Conservation (phyloP, 805 yeast species). For the Candida sanyiensis region DNA sequence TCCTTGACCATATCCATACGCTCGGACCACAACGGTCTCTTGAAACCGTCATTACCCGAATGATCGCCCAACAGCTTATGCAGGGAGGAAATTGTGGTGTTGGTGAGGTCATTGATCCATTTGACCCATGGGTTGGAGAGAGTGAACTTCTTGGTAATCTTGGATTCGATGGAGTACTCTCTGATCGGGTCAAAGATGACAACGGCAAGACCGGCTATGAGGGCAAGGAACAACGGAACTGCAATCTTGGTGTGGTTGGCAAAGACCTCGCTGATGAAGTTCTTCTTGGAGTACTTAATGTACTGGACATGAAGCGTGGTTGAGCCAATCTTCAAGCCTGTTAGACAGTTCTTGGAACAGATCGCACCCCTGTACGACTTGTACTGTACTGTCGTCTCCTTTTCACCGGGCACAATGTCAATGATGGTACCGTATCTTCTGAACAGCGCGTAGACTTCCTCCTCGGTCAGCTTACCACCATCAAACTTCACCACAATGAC, state of each 20-base stretch:
- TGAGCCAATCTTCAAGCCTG: constrained; percentile 63
- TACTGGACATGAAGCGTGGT: constrained; percentile 73
- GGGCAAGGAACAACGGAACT: constrained; percentile 72
- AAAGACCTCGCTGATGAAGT: constrained; percentile 50
- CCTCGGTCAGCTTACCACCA: constrained; percentile 74
- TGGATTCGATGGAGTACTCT: constrained; percentile 67
- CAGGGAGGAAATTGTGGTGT: constrained; percentile 31
- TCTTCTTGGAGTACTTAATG: constrained; percentile 48
- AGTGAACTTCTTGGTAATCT: constrained; percentile 56
- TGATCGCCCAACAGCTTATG: constrained; percentile 30
- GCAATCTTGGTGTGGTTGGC: constrained; percentile 76
- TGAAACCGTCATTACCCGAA: constrained; percentile 19
- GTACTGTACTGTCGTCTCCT: constrained; percentile 48
- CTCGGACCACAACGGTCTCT: constrained; percentile 58
- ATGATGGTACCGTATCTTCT: constrained; percentile 82
- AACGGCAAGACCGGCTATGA: constrained; percentile 77
- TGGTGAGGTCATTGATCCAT: constrained; percentile 29
- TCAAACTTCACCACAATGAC: constrained; percentile 63
- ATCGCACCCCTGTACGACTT: constrained; percentile 60
- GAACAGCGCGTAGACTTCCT: constrained; percentile 71
- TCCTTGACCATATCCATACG: constrained; percentile 62
- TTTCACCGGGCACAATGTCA: constrained; percentile 59
- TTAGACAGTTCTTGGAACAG: constrained; percentile 84
- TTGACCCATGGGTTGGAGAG: constrained; percentile 37
- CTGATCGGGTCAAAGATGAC: constrained; percentile 90